phyloP scores from a whole-genome alignment of 371 early-diverging fungal species.

The Mortierella sp. region DNA sequence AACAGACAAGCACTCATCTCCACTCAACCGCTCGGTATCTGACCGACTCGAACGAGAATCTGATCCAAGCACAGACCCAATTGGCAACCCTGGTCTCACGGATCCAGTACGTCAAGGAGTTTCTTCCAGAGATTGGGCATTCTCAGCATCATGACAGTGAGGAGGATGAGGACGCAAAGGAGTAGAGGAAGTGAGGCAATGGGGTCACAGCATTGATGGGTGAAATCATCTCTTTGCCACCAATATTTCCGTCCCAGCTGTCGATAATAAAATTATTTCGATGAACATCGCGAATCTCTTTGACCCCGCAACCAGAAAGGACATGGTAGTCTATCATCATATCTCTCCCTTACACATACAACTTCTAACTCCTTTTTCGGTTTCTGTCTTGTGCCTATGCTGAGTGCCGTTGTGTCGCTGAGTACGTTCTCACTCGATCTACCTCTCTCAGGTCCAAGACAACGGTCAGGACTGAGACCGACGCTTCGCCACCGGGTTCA shows the following conservation, averaged over 20 bases:
- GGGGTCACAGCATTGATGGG: not conserved
- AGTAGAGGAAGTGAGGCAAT: not conserved
- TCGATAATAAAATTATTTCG: not conserved
- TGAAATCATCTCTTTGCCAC: not conserved
- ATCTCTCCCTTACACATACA: not conserved
- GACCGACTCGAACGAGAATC: constrained; percentile 28
- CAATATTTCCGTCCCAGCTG: not conserved
- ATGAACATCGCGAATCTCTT: not conserved
- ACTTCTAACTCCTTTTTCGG: not conserved
- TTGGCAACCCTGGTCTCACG: constrained; percentile 18
- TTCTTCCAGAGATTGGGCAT: constrained; percentile 19
- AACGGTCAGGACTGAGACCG: not conserved
- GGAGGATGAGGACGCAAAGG: not conserved
- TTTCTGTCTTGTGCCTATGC: not conserved
- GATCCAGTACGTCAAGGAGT: constrained; percentile 39
- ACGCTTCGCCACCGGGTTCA: not conserved
- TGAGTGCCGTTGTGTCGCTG: not conserved
- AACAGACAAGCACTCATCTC: constrained; percentile 21
- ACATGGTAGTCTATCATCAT: not conserved
- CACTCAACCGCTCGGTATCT: constrained; percentile 27
- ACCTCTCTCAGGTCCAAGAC: not conserved
- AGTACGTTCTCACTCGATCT: not conserved
- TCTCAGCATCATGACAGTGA: too few species aligned
- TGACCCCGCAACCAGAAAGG: not conserved
- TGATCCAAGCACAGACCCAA: constrained; percentile 13